phyloP scores from a whole-genome alignment of 768 basidiomycete genomes.

The Dendrothele bispora region DNA sequence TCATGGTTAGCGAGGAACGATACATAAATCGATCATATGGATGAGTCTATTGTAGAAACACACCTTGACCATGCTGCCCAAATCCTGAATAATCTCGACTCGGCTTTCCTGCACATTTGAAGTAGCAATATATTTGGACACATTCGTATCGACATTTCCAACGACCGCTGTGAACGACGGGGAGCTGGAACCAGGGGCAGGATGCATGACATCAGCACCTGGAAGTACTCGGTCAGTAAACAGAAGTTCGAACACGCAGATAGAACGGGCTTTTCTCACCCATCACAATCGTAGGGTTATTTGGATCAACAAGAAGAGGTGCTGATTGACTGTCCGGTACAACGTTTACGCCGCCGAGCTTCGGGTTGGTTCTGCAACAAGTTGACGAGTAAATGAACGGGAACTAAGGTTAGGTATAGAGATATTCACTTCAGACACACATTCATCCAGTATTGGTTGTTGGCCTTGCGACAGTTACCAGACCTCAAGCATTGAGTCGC shows the following conservation, averaged over 20 bases:
- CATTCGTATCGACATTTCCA: conserved; percentile 50
- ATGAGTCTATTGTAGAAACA: background rate
- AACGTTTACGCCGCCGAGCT: background rate
- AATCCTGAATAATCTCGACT: conserved; percentile 53
- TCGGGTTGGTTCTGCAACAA: background rate
- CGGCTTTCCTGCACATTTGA: conserved; percentile 48
- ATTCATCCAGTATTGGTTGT: conserved; percentile 52
- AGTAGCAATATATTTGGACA: conserved; percentile 54
- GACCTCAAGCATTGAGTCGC: conserved; percentile 56
- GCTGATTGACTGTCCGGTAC: background rate
- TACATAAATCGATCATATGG: background rate
- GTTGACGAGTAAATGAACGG: conserved; percentile 10
- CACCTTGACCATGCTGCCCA: conserved; percentile 47
- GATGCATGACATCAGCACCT: conserved; percentile 63
- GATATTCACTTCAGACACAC: conserved; percentile 51
- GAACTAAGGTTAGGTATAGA: background rate
- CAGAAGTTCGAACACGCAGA: background rate
- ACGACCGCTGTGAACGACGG: conserved; percentile 61
- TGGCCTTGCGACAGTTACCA: conserved; percentile 41
- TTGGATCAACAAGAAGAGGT: background rate
- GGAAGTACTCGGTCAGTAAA: background rate
- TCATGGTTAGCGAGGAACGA: background rate
- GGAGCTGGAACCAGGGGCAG: conserved; percentile 52
- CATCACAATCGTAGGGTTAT: conserved; percentile 7
- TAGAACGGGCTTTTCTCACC: background rate